Percentiles rank a stretch among this genome's conserved stretches.
These are phyloP conservation scores for Jacaranda mimosifolia DNA, from an alignment of 257 asterid species.

Conservation along the genomic window DNA sequence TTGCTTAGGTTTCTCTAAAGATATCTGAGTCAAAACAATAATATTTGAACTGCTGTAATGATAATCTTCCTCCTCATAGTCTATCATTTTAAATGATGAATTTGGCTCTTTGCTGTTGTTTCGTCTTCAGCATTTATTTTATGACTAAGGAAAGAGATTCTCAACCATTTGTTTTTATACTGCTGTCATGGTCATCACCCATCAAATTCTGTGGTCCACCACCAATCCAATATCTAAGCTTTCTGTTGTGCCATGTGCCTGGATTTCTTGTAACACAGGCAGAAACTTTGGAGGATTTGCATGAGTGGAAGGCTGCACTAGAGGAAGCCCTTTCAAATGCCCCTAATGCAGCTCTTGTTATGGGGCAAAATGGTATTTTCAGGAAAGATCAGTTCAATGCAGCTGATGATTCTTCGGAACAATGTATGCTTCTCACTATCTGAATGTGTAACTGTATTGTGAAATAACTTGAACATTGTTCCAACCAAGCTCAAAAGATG, in stretches of 20 bases:
- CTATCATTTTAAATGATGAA: not conserved
- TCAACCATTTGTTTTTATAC: slow-evolving; percentile 10
- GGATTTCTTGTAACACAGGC: slow-evolving; percentile 65
- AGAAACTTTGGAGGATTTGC: slow-evolving; percentile 90
- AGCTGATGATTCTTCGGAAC: slow-evolving; percentile 70
- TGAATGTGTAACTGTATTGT: slow-evolving; percentile 25
- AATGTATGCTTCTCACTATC: slow-evolving; percentile 52
- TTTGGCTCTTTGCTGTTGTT: not conserved
- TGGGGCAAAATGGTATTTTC: slow-evolving; percentile 82
- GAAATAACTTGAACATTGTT: slow-evolving; percentile 5
- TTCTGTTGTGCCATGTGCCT: slow-evolving; percentile 5
- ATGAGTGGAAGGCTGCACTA: slow-evolving; percentile 94
- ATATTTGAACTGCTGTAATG: not conserved
- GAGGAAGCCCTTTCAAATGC: slow-evolving; percentile 95
- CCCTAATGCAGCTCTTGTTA: slow-evolving; percentile 74
- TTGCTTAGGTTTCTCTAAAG: slow-evolving; percentile 8
- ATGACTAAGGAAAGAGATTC: not conserved
- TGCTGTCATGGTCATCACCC: slow-evolving; percentile 13
- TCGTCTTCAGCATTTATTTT: slow-evolving; percentile 5
- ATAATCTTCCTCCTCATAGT: not conserved
- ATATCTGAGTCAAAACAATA: slow-evolving; percentile 1
- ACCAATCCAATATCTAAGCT: not conserved
- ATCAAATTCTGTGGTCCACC: slow-evolving; percentile 11
- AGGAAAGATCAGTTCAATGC: slow-evolving; percentile 76
- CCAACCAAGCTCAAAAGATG: slow-evolving; percentile 4